A percentile compares a stretch with the other conserved stretches of the same genome.
Evolutionary conservation across 2,329 filamentous ascomycete genomes (phyloP).

Genomic region (Graphilbum ipis-grandicollis): DNA sequence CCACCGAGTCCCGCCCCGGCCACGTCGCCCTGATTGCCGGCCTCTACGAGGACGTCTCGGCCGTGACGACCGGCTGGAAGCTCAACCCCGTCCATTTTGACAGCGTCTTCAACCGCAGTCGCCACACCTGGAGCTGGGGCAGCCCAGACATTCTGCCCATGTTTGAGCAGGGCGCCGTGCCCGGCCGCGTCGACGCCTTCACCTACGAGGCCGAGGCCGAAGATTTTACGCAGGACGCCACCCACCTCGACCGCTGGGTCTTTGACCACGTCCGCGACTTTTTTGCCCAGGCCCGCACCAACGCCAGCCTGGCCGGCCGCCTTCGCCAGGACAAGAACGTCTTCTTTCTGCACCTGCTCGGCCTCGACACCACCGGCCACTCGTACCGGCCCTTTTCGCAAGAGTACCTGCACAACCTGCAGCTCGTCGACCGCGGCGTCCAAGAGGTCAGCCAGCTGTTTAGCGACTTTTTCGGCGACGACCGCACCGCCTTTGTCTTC

Average conservation of each 20-base stretch:
- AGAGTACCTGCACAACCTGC: slow-evolving; percentile 88
- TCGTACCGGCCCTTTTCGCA: slow-evolving; percentile 77
- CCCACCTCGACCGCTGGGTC: slow-evolving; percentile 78
- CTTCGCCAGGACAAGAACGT: slow-evolving; percentile 74
- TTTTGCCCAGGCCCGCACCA: slow-evolving; percentile 63
- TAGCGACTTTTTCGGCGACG: slow-evolving; percentile 69
- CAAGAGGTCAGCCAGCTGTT: slow-evolving; percentile 67
- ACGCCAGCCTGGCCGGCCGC: slow-evolving; percentile 54
- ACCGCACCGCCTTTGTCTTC: slow-evolving; percentile 85
- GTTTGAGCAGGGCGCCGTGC: slow-evolving; percentile 86
- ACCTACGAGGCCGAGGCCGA: slow-evolving; percentile 73
- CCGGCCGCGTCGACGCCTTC: slow-evolving; percentile 73
- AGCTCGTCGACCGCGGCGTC: slow-evolving; percentile 83
- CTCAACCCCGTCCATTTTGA: slow-evolving; percentile 96
- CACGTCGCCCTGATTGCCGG: slow-evolving; percentile 95
- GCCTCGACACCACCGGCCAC: slow-evolving; percentile 82
- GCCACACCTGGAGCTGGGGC: slow-evolving; percentile 98
- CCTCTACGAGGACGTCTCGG: slow-evolving; percentile 92
- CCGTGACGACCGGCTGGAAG: slow-evolving; percentile 96
- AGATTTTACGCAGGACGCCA: slow-evolving; percentile 74
- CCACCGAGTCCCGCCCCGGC: slow-evolving; percentile 87
- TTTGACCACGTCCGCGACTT: slow-evolving; percentile 84
- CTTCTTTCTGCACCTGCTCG: slow-evolving; percentile 88
- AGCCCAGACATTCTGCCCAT: slow-evolving; percentile 94
- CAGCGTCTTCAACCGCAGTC: slow-evolving; percentile 92